Conservation (phyloP, 345 rosid genomes). For the Eucalyptus cloeziana region DNA sequence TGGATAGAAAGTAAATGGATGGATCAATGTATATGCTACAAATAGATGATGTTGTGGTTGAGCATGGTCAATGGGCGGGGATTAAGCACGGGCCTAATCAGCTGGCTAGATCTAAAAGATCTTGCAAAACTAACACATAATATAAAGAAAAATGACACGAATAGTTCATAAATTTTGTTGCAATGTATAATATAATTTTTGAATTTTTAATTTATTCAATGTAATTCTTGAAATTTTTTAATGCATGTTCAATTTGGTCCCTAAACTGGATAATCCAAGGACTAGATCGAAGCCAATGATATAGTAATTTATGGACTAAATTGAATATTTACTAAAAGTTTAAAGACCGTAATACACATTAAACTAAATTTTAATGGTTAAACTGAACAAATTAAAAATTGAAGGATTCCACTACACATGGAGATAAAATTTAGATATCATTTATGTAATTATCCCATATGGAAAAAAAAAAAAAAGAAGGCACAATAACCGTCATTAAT, state of each 20-base stretch:
- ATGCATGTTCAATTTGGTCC: too few relatives aligned
- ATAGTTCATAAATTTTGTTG: not conserved
- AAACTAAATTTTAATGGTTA: too few relatives aligned
- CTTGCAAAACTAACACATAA: not conserved
- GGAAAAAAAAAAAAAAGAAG: not conserved
- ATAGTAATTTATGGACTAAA: too few relatives aligned
- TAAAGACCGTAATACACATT: too few relatives aligned
- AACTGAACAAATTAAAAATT: not conserved
- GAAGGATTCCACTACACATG: too few relatives aligned
- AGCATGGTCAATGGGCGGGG: not conserved
- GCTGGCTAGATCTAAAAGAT: not conserved
- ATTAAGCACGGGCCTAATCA: not conserved
- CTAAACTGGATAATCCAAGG: rapidly evolving
- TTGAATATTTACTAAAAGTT: too few relatives aligned
- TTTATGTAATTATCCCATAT: not conserved
- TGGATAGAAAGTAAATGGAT: not conserved
- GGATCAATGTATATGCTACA: not conserved
- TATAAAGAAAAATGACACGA: not conserved
- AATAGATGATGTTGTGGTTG: not conserved
- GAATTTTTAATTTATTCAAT: too few relatives aligned
- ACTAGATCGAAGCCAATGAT: not conserved
- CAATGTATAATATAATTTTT: too few relatives aligned
- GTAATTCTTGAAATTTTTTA: too few relatives aligned
- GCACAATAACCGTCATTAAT: not conserved
- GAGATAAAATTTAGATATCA: too few relatives aligned